Conservation (phyloP, 176 grass and related monocot species). For the Bromus sterilis region DNA sequence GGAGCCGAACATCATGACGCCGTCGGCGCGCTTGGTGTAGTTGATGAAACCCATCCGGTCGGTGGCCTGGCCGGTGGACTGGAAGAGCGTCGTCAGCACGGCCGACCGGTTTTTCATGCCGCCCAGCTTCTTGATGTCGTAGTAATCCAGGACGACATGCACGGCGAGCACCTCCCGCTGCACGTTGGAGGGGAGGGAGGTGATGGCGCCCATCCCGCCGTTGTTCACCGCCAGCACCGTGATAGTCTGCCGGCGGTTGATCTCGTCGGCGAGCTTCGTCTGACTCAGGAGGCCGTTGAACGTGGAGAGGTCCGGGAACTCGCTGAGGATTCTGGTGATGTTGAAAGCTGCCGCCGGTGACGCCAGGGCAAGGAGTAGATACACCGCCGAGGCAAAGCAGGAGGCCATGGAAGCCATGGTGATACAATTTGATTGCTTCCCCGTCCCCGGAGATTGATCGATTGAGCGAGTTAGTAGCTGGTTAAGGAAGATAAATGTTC, state of each 20-base stretch:
- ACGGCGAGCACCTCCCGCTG: constrained; percentile 49
- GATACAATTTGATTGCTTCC: not conserved
- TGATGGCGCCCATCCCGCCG: constrained; percentile 16
- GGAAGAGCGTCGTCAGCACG: constrained; percentile 53
- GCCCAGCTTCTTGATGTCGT: constrained; percentile 52
- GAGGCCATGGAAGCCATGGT: constrained; percentile 1
- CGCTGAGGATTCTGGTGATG: constrained; percentile 45
- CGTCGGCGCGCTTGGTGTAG: constrained; percentile 41
- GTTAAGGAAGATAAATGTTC: not conserved
- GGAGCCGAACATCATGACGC: constrained; percentile 53
- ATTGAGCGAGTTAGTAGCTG: not conserved
- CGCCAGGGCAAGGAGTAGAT: constrained; percentile 12
- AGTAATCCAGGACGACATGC: constrained; percentile 77
- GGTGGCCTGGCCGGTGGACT: constrained; percentile 31
- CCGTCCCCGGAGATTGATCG: not conserved
- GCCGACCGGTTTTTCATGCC: constrained; percentile 37
- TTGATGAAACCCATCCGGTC: constrained; percentile 65
- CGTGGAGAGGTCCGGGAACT: constrained; percentile 30
- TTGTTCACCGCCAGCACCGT: constrained; percentile 69
- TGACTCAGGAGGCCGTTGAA: constrained; percentile 50
- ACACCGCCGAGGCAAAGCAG: not conserved
- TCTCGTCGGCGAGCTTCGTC: constrained; percentile 52
- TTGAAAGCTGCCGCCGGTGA: constrained; percentile 29
- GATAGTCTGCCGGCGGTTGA: constrained; percentile 63
- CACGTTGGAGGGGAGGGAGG: constrained; percentile 28